phyloP scores from a whole-genome alignment of 1,139 yeast genomes.

The Yamadazyma triangularis region DNA sequence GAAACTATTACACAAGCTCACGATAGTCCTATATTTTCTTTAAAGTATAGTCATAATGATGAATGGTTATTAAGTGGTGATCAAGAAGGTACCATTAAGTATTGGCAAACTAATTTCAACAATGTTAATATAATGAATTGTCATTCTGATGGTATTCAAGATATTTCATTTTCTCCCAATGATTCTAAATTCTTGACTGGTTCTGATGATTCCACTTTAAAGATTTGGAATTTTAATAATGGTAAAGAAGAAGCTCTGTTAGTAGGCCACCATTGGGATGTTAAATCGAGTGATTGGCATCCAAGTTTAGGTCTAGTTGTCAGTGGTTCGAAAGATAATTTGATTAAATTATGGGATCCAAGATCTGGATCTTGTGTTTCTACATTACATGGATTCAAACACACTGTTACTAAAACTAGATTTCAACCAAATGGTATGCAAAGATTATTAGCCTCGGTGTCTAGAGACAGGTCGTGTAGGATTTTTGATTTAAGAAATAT shows the following conservation, averaged over 20 bases:
- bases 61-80: constrained; percentile 96
- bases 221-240: constrained; percentile 91
- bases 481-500: constrained; percentile 82
- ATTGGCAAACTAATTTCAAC: constrained; percentile 97
- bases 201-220: constrained; percentile 84
- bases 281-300: constrained; percentile 97
- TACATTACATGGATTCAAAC: constrained; percentile 88
- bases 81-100: constrained; percentile 85
- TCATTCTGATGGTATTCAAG: constrained; percentile 79
- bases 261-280: constrained; percentile 98
- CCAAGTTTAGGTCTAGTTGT: constrained; percentile 79
- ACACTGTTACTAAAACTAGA: constrained; percentile 78
- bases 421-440: constrained; percentile 73
- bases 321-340: constrained; percentile 89
- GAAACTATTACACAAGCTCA: constrained; percentile 99
- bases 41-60: constrained; percentile 82
- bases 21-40: constrained; percentile 78
- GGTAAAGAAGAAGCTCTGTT: constrained; percentile 79
- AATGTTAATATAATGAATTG: constrained; percentile 85
- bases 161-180: constrained; percentile 83
- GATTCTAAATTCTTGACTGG: constrained; percentile 89
- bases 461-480: constrained; percentile 84
- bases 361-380: constrained; percentile 67
- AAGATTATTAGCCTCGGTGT: constrained; percentile 76
- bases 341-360: constrained; percentile 95